Evolutionary conservation across 495 filamentous ascomycete species (phyloP).

Genomic region (Pyrenula aspistea): DNA sequence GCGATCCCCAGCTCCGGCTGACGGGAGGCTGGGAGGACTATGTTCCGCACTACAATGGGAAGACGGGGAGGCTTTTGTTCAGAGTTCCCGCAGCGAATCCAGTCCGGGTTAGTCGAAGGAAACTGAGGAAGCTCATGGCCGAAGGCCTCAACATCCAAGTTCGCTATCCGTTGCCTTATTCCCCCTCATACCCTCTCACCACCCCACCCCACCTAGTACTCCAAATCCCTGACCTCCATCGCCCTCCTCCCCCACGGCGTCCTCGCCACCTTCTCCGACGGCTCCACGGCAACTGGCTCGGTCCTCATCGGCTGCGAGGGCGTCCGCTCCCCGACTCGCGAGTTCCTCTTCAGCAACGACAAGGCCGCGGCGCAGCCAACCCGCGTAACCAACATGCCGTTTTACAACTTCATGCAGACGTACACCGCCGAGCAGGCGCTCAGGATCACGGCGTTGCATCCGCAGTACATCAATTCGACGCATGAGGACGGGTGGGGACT

Average conservation of each 20-base stretch:
- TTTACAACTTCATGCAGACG: background rate
- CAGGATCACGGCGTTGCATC: background rate
- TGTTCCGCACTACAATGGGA: background rate
- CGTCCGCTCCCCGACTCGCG: slow-evolving; percentile 44
- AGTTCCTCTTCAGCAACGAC: background rate
- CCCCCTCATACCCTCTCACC: background rate
- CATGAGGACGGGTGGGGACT: background rate
- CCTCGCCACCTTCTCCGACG: slow-evolving; percentile 35
- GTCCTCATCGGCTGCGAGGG: slow-evolving; percentile 52
- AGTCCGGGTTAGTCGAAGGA: background rate
- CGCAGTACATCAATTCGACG: background rate
- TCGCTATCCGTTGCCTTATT: background rate
- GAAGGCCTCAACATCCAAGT: background rate
- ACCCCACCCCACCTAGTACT: background rate
- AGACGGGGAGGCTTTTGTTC: background rate
- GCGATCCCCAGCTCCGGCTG: background rate
- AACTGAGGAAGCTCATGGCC: background rate
- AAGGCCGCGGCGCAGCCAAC: background rate
- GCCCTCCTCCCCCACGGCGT: background rate
- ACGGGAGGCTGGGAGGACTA: background rate
- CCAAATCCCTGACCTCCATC: background rate
- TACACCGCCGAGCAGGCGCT: background rate
- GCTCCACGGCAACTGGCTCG: slow-evolving; percentile 32
- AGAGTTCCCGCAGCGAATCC: background rate
- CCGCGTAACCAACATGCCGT: background rate